phyloP scores from a whole-genome alignment of 345 rosid species.

The Murraya paniculata region DNA sequence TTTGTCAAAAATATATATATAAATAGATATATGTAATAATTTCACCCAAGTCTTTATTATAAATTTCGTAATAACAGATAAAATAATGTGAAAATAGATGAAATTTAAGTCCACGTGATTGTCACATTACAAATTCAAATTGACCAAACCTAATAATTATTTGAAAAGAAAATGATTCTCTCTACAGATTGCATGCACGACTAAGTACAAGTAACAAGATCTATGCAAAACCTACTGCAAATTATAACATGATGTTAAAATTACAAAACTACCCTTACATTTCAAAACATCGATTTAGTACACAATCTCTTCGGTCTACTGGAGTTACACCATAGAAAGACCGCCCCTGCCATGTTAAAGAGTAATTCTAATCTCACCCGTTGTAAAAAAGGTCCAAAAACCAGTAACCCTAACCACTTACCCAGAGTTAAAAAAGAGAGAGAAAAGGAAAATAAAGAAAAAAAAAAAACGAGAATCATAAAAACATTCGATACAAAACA shows the following conservation, averaged over 20 bases:
- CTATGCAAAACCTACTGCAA: not conserved
- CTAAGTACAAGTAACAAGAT: not conserved
- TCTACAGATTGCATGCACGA: not conserved
- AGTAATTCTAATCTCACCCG: conserved; percentile 28
- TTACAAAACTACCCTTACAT: conserved; percentile 26
- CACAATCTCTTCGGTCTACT: conserved; percentile 19
- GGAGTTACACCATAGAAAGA: conserved; percentile 21
- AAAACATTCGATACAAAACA: not conserved
- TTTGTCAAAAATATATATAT: too few relatives aligned
- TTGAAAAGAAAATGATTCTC: not conserved
- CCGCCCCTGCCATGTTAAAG: conserved; percentile 31
- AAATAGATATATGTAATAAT: too few relatives aligned
- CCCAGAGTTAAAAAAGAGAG: not conserved
- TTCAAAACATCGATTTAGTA: conserved; percentile 20
- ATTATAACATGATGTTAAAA: not conserved
- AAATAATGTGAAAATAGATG: not conserved
- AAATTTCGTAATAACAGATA: too few relatives aligned
- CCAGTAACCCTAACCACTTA: conserved; percentile 24
- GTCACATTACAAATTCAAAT: not conserved
- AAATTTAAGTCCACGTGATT: not conserved
- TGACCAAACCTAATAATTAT: not conserved
- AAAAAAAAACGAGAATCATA: not conserved
- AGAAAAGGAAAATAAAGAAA: not conserved
- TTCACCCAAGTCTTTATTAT: too few relatives aligned
- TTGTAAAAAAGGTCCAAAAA: conserved; percentile 10